Conservation (phyloP, 2,329 filamentous ascomycete genomes). For the Calonectria hongkongensis region DNA sequence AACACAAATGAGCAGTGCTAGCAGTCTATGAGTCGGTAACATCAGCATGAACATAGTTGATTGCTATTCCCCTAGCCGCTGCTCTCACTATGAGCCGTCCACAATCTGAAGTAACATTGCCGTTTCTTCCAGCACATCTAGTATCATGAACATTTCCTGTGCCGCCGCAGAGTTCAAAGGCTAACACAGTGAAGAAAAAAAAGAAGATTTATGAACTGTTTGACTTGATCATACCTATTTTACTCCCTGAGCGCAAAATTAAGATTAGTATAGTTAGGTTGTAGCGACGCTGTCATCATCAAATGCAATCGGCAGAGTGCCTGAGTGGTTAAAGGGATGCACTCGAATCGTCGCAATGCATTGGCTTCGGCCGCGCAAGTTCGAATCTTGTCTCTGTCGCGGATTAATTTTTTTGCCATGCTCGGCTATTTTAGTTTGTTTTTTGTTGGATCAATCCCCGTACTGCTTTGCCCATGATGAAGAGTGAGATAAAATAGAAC, state of each 20-base stretch:
- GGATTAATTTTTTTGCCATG: constrained; percentile 26
- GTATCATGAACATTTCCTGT: too few species aligned
- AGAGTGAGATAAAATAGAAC: not conserved
- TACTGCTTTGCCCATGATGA: not conserved
- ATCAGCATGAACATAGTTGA: too few species aligned
- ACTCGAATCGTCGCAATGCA: constrained; percentile 45
- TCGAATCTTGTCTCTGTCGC: constrained; percentile 46
- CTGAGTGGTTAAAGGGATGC: constrained; percentile 45
- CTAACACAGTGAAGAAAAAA: not conserved
- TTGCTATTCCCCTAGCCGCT: too few species aligned
- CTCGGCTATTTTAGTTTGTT: not conserved
- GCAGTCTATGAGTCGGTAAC: too few species aligned
- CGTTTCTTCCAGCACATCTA: too few species aligned
- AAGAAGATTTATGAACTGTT: too few species aligned
- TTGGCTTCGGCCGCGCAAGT: constrained; percentile 45
- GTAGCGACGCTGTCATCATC: not conserved
- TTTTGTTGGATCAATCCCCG: not conserved
- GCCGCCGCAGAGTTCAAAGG: too few species aligned
- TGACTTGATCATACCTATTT: too few species aligned
- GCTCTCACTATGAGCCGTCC: too few species aligned
- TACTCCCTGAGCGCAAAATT: too few species aligned
- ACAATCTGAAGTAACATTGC: too few species aligned
- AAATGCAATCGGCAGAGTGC: constrained; percentile 40
- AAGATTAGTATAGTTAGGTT: not conserved
- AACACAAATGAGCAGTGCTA: too few species aligned